These are phyloP conservation scores for Ceratocystis cacaofunesta DNA, from an alignment of 2,329 filamentous ascomycete species.

Conservation along the genomic window DNA sequence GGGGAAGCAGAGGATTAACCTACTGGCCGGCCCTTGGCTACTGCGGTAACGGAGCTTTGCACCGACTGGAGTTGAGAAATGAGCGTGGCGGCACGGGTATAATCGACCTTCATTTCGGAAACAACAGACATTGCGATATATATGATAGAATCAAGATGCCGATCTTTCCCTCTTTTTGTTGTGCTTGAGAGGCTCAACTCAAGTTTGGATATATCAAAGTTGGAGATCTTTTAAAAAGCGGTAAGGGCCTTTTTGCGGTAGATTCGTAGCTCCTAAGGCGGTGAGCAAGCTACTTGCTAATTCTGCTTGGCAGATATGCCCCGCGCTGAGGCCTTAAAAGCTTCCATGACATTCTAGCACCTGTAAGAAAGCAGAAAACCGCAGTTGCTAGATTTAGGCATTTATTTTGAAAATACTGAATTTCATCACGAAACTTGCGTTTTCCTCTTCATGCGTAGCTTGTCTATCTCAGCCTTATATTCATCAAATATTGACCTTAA, in stretches of 20 bases:
- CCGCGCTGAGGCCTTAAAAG: neutral
- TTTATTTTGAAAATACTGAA: neutral
- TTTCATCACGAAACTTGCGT: neutral
- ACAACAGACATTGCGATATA: neutral
- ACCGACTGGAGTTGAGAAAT: constrained; percentile 47
- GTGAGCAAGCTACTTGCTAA: constrained; percentile 1
- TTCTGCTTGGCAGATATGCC: constrained; percentile 12
- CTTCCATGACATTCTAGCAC: constrained; percentile 11
- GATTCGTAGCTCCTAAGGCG: neutral
- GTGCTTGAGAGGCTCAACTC: neutral
- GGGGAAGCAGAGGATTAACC: constrained; percentile 21
- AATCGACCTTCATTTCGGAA: constrained; percentile 45
- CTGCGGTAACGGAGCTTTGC: constrained; percentile 40
- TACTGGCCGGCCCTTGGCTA: constrained; percentile 40
- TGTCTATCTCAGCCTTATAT: neutral
- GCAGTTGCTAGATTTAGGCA: neutral
- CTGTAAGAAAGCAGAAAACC: neutral
- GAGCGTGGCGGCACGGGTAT: constrained; percentile 46
- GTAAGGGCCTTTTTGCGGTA: neutral
- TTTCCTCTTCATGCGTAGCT: neutral
- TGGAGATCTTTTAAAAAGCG: neutral
- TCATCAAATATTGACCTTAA: neutral
- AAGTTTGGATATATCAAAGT: neutral
- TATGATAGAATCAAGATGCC: neutral
- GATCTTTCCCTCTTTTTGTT: neutral